Conservation (phyloP, 1,284 basidiomycete genomes). For the Dichomitus squalens region DNA sequence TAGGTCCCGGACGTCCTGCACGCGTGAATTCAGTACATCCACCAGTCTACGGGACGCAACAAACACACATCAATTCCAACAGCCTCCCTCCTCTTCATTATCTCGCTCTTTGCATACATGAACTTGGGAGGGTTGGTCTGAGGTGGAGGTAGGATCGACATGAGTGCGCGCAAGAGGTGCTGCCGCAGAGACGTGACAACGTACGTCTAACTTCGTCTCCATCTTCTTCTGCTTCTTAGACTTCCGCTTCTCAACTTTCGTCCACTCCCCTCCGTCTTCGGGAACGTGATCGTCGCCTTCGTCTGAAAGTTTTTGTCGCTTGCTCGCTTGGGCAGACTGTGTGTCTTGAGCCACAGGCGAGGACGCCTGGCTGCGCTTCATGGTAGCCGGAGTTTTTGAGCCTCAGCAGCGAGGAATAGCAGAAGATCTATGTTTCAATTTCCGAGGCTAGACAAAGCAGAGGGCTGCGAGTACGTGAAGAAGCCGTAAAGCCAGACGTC, state of each 20-base stretch:
- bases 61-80: slow-evolving; percentile 73
- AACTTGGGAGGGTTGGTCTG: slow-evolving; percentile 72
- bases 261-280: slow-evolving; percentile 50
- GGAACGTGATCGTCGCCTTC: slow-evolving; percentile 20
- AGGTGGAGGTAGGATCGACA: background rate
- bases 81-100: slow-evolving; percentile 68
- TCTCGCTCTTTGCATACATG: slow-evolving; percentile 78
- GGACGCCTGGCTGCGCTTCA: slow-evolving; percentile 19
- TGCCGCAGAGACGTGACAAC: slow-evolving; percentile 32
- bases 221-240: slow-evolving; percentile 58
- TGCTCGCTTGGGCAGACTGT: slow-evolving; percentile 1
- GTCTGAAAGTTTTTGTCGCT: slow-evolving; percentile 12
- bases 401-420: no score
- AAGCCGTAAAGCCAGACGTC: background rate
- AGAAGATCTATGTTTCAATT: no score
- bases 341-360: slow-evolving; percentile 5
- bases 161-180: background rate
- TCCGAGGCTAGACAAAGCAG: background rate
- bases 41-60: background rate
- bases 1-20: slow-evolving; percentile 84
- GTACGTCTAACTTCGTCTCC: slow-evolving; percentile 60
- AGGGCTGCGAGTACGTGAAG: background rate
- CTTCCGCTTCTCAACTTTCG: slow-evolving; percentile 69
- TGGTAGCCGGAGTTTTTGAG: background rate
- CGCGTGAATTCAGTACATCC: background rate